Base-by-base conservation (phyloP, 345 rosid genomes). In the Arabidopsis arenosa region DNA sequence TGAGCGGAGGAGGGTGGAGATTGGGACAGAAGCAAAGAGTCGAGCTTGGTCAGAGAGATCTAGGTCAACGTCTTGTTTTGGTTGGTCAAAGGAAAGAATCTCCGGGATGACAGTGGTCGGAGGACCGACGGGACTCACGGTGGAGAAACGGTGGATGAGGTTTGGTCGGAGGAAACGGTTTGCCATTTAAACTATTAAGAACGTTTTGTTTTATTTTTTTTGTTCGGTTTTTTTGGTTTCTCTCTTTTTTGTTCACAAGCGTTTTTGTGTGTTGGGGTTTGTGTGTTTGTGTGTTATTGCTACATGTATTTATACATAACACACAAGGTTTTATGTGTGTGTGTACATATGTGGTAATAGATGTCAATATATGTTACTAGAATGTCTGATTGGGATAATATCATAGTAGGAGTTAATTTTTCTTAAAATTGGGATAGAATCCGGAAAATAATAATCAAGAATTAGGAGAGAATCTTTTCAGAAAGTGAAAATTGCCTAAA, bases 1-100 rank as follows among this genome's bases (percentile, higher is more conserved):
- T 5, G 96, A 81, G 15, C 86, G 93, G 5, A 89, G 7, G 9
- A 94, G 87, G 76, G 82, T 82, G 6, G 77, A 12, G 8, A 86
- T 60, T 2, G 90, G 63, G 2, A 88, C n/a, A 13, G 79, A 53
- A 6, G 80, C 53, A 72, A 91, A 94, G 18, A 92, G 90, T 63
- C 81, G 73, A 7, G 79, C 75, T 41, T 83, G 82, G 69, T 90
- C 87, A 5, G 72, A 26, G 2, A 92, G 77, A 70, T 94, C 86
- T 5, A 94, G 73, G 71, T 79, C 79, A 56, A 70, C 60, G 33
- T 79, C 70, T 11, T 63, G 71, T 43, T 83, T 84, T 14, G 75
- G 78, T 49, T 80, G 76, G 52, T 66, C 63, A 51, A 75, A 62
- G 39, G 73, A 49, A 6, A 79, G 54, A 33, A 74, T 57, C 26